phyloP scores from a whole-genome alignment of 345 rosid species.

The Pistacia atlantica region DNA sequence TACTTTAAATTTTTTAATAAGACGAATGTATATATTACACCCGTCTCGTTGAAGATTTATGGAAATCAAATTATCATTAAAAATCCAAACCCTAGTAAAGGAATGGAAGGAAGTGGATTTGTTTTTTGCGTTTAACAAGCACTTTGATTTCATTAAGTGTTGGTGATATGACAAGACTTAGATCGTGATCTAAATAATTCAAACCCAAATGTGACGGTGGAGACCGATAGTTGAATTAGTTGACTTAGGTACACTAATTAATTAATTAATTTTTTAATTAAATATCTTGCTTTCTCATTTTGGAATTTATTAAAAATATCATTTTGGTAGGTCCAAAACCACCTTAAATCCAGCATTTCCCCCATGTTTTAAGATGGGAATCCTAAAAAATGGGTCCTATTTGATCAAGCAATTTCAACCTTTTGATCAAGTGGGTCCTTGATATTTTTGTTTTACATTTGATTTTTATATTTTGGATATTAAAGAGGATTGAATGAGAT shows the following conservation, averaged over 20 bases:
- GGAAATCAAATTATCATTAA: no score
- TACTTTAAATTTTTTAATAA: no score
- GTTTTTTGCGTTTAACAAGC: background rate
- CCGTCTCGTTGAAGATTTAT: background rate
- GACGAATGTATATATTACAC: no score
- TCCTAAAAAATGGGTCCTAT: background rate
- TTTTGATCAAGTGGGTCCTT: conserved; percentile 2
- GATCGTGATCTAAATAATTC: background rate
- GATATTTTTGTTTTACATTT: background rate
- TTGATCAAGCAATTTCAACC: background rate
- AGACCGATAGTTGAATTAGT: conserved; percentile 7
- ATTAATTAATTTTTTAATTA: no score
- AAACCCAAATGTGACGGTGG: background rate
- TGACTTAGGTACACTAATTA: background rate
- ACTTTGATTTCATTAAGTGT: background rate
- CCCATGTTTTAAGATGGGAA: background rate
- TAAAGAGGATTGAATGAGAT: background rate
- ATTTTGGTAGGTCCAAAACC: background rate
- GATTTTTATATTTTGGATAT: background rate
- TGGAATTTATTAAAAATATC: background rate
- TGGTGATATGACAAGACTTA: background rate
- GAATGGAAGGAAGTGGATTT: background rate
- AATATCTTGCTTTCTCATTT: background rate
- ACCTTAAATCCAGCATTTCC: background rate
- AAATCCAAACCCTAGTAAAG: background rate